phyloP scores from a whole-genome alignment of 768 basidiomycete genomes.

The Auriculariales sp. region DNA sequence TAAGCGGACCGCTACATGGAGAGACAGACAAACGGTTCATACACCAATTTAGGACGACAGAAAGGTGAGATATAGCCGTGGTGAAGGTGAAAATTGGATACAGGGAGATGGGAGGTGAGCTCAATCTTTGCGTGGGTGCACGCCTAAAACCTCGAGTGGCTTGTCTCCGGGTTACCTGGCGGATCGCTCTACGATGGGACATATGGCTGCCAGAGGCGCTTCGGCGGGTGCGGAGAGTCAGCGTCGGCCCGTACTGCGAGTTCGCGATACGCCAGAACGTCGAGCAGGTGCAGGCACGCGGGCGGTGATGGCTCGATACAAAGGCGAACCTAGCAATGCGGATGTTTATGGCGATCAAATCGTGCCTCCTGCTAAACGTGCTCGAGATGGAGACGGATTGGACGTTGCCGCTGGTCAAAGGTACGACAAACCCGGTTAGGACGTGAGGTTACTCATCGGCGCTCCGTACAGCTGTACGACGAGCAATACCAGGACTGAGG shows the following conservation, averaged over 20 bases:
- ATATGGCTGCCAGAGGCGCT: background rate
- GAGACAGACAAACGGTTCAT: too few relatives aligned
- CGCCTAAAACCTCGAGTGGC: slow-evolving; percentile 14
- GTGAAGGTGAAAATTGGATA: too few relatives aligned
- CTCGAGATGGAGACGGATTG: background rate
- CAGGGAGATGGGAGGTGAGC: too few relatives aligned
- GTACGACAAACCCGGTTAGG: background rate
- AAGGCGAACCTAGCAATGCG: background rate
- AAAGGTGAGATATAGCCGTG: too few relatives aligned
- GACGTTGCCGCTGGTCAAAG: slow-evolving; percentile 1
- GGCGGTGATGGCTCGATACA: background rate
- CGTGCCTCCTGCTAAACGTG: background rate
- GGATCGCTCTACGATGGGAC: slow-evolving; percentile 27
- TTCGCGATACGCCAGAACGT: background rate
- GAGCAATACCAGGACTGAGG: background rate
- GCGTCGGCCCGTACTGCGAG: background rate
- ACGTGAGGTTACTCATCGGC: background rate
- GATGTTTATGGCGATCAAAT: background rate
- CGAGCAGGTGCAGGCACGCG: background rate
- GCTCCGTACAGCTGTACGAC: background rate
- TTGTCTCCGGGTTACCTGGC: slow-evolving; percentile 44
- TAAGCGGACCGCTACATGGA: too few relatives aligned
- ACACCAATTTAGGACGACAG: too few relatives aligned
- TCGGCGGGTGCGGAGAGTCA: background rate
- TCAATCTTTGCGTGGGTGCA: slow-evolving; percentile 54